Evolutionary conservation across 2,329 filamentous ascomycete genomes (phyloP), one percentile per base, ranked within the genome.

Genomic region (Arthroderma sp.): DNA sequence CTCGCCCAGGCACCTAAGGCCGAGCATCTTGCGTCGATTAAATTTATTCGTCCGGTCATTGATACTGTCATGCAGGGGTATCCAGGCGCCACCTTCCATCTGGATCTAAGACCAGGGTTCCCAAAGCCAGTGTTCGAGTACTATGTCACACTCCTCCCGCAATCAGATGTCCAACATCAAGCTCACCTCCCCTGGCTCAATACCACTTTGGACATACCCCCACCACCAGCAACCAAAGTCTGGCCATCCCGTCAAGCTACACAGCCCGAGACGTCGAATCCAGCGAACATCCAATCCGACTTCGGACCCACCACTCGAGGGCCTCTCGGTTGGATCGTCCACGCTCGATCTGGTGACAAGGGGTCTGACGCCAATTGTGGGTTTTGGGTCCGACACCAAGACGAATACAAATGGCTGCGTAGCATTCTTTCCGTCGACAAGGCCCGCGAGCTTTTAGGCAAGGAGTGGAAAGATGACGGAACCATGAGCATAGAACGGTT

Each of bases 1-100:
- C 63, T 71, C 43, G 62, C 64, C 0, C 68, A 78, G 51, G 70
- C 73, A 3, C 56, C 48, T 10, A 56, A 61, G 29, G 61, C 65
- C 10, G 62, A 63, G 38, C 53, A 57, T 45, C 54, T 63, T 9
- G 54, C 55, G 28, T 54, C 60, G 4, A 50, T 44, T 10, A 60
- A 51, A 41, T 67, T 67, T 49, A 50, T 64, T 2, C 56, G 61
- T 6, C 61, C 55, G 27, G 55, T 63, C 43, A 56, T 60, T 15
- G 61, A 66, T 45, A 62, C 61, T 42, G 60, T 66, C 48, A 64
- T 66, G 56, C 63, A 66, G 50, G 55, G 57, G 6, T 67, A 66
- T 48, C 65, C 63, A 0, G 64, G 62, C 5, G 55, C 56, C 6
- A 64, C 60, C 10, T 62, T 60, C 51, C 54, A 60, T 45, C 52